Evolutionary conservation across 352 stramenopile genomes (phyloP).

Genomic region (Pythium utonaiense): DNA sequence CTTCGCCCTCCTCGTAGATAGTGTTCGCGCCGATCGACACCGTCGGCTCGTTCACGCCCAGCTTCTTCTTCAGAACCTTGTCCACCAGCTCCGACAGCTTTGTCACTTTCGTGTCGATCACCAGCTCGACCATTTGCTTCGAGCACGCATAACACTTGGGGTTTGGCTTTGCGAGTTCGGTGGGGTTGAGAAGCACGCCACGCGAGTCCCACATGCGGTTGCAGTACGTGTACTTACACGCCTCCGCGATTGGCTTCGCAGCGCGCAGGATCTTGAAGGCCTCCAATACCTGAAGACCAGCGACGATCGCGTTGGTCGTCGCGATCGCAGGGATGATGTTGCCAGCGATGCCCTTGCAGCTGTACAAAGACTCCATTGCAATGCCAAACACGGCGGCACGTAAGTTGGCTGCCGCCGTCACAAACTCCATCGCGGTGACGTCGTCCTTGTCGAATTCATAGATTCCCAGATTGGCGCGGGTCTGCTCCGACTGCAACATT

Average conservation of each 20-base stretch:
- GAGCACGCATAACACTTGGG: conserved; percentile 96
- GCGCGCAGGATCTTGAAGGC: conserved; percentile 80
- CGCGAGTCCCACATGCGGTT: conserved; percentile 89
- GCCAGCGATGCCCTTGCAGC: conserved; percentile 98
- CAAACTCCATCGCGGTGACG: conserved; percentile 94
- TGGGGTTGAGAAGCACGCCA: conserved; percentile 92
- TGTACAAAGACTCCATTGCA: conserved; percentile 80
- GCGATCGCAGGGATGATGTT: conserved; percentile 99
- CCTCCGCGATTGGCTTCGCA: conserved; percentile 53
- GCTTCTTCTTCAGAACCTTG: conserved; percentile 80
- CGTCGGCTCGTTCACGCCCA: conserved; percentile 89
- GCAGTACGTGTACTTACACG: conserved; percentile 94
- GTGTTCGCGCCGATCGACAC: conserved; percentile 84
- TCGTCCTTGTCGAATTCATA: conserved; percentile 99
- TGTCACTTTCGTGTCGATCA: conserved; percentile 87
- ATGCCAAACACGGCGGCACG: conserved; percentile 87
- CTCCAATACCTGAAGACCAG: conserved; percentile 90
- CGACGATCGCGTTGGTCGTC: conserved; percentile 99
- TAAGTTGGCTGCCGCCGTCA: conserved; percentile 97
- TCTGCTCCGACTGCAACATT: conserved; percentile 52
- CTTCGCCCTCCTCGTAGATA: conserved; percentile 96
- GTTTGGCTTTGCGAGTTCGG: conserved; percentile 87
- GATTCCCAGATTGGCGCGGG: conserved; percentile 60
- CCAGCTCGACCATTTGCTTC: conserved; percentile 89
- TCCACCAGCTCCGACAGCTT: conserved; percentile 75